phyloP scores from a whole-genome alignment of 2,329 filamentous ascomycete species.

The Pezicula rhizophila region DNA sequence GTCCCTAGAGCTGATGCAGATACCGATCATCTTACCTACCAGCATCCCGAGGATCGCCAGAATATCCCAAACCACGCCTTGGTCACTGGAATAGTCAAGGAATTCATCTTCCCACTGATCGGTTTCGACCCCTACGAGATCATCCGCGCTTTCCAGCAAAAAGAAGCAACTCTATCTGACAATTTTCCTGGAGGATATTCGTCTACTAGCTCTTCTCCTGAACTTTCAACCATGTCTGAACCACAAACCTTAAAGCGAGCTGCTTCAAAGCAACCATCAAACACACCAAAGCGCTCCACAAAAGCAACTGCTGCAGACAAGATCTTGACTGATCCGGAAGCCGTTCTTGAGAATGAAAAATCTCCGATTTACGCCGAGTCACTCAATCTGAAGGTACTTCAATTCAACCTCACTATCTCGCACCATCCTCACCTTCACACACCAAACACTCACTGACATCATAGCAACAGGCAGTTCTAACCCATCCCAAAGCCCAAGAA shows the following conservation, averaged over 20 bases:
- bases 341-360: slow-evolving; percentile 1
- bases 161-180: no score
- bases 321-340: not conserved
- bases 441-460: slow-evolving; percentile 33
- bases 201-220: no score
- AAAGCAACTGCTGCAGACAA: not conserved
- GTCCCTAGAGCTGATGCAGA: no score
- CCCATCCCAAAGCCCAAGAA: slow-evolving; percentile 28
- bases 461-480: slow-evolving; percentile 33
- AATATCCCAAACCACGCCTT: no score
- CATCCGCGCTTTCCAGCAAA: no score
- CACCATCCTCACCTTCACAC: slow-evolving; percentile 28
- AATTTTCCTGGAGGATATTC: no score
- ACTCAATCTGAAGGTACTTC: slow-evolving; percentile 6
- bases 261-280: not conserved
- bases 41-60: no score
- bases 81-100: no score
- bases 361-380: slow-evolving; percentile 6
- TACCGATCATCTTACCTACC: no score
- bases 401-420: not conserved
- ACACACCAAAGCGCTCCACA: not conserved
- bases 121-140: no score
- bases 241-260: not conserved
- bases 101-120: no score
- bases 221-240: no score